phyloP scores from a whole-genome alignment of 169 alveolate species.

The Plasmodium coatneyi region DNA sequence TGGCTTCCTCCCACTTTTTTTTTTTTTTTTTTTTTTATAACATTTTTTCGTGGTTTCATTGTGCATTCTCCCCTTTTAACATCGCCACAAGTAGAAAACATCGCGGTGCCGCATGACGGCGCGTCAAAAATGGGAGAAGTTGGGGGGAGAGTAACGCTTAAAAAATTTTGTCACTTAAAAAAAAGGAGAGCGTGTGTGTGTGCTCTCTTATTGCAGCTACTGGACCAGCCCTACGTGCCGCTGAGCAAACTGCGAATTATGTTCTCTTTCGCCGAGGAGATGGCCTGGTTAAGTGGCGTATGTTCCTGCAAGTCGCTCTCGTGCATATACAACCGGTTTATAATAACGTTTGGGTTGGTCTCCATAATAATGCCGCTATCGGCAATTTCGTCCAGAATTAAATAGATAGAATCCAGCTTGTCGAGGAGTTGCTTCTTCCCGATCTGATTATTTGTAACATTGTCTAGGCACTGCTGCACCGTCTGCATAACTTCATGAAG shows the following conservation, averaged over 20 bases:
- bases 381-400: constrained; percentile 82
- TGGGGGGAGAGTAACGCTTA: neutral
- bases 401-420: constrained; percentile 81
- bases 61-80: neutral
- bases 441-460: constrained; percentile 77
- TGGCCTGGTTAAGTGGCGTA: constrained; percentile 61
- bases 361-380: constrained; percentile 82
- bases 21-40: too few species aligned
- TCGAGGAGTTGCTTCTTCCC: constrained; percentile 75
- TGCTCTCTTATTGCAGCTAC: neutral
- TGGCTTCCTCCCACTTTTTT: neutral
- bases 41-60: neutral
- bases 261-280: constrained; percentile 63
- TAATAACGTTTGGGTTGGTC: constrained; percentile 29
- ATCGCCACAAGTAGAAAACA: neutral
- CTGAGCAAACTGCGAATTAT: constrained; percentile 55
- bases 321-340: constrained; percentile 43
- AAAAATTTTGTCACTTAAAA: neutral
- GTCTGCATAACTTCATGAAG: constrained; percentile 78
- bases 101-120: neutral
- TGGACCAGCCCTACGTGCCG: neutral
- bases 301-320: constrained; percentile 54
- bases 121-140: neutral
- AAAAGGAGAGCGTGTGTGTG: neutral
- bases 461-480: constrained; percentile 71